Percentiles rank a stretch among this genome's conserved stretches.
Conservation (phyloP, 371 early-diverging fungal genomes). For the Synchytrium microbalum region DNA sequence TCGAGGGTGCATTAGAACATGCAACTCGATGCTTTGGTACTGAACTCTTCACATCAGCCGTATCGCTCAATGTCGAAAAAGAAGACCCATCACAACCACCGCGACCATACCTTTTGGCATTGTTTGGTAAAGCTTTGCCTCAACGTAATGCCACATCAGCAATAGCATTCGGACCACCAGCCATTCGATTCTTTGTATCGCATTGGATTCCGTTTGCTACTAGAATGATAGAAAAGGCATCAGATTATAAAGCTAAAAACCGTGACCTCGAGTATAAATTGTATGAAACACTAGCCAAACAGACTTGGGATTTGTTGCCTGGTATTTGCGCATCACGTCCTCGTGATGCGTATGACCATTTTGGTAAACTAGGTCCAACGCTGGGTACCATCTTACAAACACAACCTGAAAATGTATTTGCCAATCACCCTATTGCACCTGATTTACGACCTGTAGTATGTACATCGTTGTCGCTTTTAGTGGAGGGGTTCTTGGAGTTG, state of each 20-base stretch:
- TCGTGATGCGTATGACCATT: slow-evolving; percentile 46
- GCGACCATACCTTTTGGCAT: slow-evolving; percentile 38
- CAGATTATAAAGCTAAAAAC: slow-evolving; percentile 43
- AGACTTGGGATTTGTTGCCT: slow-evolving; percentile 84
- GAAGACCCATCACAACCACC: slow-evolving; percentile 26
- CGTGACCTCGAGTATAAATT: slow-evolving; percentile 80
- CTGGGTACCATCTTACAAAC: slow-evolving; percentile 31
- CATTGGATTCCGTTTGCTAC: slow-evolving; percentile 63
- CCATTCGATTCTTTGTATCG: slow-evolving; percentile 34
- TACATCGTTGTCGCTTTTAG: slow-evolving; percentile 60
- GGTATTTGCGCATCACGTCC: slow-evolving; percentile 74
- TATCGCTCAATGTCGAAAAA: slow-evolving; percentile 82
- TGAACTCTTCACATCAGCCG: slow-evolving; percentile 58
- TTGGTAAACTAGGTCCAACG: slow-evolving; percentile 21
- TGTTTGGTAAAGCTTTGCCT: slow-evolving; percentile 28
- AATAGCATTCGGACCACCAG: slow-evolving; percentile 1
- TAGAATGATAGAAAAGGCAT: slow-evolving; percentile 57
- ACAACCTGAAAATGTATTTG: slow-evolving; percentile 28
- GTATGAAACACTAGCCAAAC: slow-evolving; percentile 76
- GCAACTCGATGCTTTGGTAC: slow-evolving; percentile 79
- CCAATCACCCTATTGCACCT: slow-evolving; percentile 44
- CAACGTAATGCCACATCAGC: slow-evolving; percentile 6
- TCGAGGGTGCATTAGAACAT: slow-evolving; percentile 71
- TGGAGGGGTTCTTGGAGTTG: slow-evolving; percentile 42
- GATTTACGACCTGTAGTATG: slow-evolving; percentile 76